Evolutionary conservation across 1,284 basidiomycete genomes (phyloP).

Genomic region (Athelia psychrophila): DNA sequence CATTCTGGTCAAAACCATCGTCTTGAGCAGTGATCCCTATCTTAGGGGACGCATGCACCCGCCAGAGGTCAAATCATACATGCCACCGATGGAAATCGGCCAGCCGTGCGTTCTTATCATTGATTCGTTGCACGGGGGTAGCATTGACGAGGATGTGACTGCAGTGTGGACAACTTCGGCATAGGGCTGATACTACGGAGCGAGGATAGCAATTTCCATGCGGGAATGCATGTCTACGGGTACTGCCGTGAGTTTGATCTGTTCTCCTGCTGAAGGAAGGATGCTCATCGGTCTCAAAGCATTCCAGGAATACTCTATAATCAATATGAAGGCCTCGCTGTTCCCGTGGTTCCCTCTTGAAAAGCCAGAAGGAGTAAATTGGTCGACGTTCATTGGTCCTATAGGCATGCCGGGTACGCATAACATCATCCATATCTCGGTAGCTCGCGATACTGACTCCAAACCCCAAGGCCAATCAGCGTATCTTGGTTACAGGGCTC

Average conservation of each 20-base stretch:
- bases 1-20: slow-evolving; percentile 34
- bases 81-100: background rate
- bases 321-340: background rate
- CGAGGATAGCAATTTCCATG: background rate
- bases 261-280: background rate
- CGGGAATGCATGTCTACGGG: background rate
- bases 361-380: background rate
- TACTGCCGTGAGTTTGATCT: background rate
- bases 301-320: background rate
- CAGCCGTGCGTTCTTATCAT: background rate
- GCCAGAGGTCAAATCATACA: background rate
- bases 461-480: slow-evolving; percentile 29
- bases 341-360: background rate
- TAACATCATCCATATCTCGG: background rate
- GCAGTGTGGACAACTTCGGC: background rate
- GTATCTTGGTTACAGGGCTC: slow-evolving; percentile 38
- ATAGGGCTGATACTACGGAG: background rate
- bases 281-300: background rate
- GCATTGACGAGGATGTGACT: too few relatives aligned
- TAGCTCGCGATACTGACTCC: background rate
- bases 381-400: slow-evolving; percentile 23
- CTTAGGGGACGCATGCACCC: slow-evolving; percentile 29
- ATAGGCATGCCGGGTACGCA: slow-evolving; percentile 31
- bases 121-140: background rate
- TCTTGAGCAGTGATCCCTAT: slow-evolving; percentile 39